phyloP scores from a whole-genome alignment of 2,329 filamentous ascomycete genomes.

The Aspergillus fumigatus region DNA sequence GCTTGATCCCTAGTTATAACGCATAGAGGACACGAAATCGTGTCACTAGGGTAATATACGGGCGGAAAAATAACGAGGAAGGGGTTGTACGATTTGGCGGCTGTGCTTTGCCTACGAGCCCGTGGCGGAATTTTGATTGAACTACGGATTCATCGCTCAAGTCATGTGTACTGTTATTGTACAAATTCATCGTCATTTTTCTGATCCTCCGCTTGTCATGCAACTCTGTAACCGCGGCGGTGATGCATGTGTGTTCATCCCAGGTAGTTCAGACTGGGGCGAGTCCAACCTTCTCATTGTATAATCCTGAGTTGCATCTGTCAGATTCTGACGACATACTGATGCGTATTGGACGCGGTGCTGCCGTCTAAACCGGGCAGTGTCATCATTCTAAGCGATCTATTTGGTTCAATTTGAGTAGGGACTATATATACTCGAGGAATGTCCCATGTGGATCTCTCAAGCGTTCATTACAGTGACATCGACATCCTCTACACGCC shows the following conservation, averaged over 20 bases:
- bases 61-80: conserved; percentile 17
- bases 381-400: background rate
- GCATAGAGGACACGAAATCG: conserved; percentile 16
- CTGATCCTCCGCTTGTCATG: conserved; percentile 7
- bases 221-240: no score
- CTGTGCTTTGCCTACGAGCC: conserved; percentile 14
- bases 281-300: background rate
- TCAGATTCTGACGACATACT: background rate
- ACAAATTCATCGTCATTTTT: conserved; percentile 36
- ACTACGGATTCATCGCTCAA: conserved; percentile 19
- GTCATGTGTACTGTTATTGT: conserved; percentile 38
- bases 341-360: background rate
- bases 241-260: background rate
- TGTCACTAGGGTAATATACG: conserved; percentile 13
- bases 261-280: background rate
- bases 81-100: conserved; percentile 14
- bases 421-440: background rate
- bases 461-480: conserved; percentile 47
- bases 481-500: conserved; percentile 78
- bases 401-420: background rate
- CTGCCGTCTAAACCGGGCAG: background rate
- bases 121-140: conserved; percentile 19
- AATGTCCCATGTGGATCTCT: background rate
- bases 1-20: conserved; percentile 12
- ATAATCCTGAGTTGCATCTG: background rate